Percentiles rank a stretch among this genome's conserved stretches.
phyloP scores from a whole-genome alignment of 495 filamentous ascomycete genomes.

The Aspergillus heteromorphus region DNA sequence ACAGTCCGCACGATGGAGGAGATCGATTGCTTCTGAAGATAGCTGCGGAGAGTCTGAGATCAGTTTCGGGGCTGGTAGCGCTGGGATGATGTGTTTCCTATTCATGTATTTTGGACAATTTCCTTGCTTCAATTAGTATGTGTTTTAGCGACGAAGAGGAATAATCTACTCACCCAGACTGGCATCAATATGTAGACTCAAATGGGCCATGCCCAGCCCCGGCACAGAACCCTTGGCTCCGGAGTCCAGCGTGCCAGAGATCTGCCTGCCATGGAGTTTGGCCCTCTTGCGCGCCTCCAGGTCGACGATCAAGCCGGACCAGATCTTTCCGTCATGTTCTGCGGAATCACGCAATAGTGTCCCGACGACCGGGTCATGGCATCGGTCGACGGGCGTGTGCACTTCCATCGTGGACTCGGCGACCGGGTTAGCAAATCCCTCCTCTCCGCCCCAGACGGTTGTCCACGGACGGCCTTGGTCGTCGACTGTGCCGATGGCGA shows the following conservation, averaged over 20 bases:
- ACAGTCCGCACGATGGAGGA: slow-evolving; percentile 62
- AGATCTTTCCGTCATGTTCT: slow-evolving; percentile 35
- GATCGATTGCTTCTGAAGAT: slow-evolving; percentile 42
- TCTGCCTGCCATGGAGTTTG: slow-evolving; percentile 61
- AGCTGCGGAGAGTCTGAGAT: slow-evolving; percentile 42
- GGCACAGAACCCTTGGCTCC: slow-evolving; percentile 15
- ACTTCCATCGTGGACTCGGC: slow-evolving; percentile 55
- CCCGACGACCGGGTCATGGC: slow-evolving; percentile 60
- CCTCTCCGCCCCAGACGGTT: slow-evolving; percentile 66
- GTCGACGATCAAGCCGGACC: slow-evolving; percentile 62
- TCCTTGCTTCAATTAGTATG: slow-evolving; percentile 24
- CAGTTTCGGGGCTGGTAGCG: slow-evolving; percentile 46
- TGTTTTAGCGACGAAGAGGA: not conserved
- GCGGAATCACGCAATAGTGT: slow-evolving; percentile 41
- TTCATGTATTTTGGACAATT: slow-evolving; percentile 87
- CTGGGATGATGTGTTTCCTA: slow-evolving; percentile 56
- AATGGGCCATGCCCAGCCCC: slow-evolving; percentile 48
- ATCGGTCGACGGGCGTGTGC: slow-evolving; percentile 50
- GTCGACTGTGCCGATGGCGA: slow-evolving; percentile 69
- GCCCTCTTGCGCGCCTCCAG: slow-evolving; percentile 59
- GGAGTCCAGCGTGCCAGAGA: slow-evolving; percentile 48
- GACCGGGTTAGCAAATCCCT: slow-evolving; percentile 57
- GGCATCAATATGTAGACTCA: slow-evolving; percentile 62
- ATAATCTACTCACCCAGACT: slow-evolving; percentile 48
- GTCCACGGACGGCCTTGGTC: slow-evolving; percentile 62